Conservation (phyloP, 2,329 filamentous ascomycete species). For the Diaporthe amygdali region DNA sequence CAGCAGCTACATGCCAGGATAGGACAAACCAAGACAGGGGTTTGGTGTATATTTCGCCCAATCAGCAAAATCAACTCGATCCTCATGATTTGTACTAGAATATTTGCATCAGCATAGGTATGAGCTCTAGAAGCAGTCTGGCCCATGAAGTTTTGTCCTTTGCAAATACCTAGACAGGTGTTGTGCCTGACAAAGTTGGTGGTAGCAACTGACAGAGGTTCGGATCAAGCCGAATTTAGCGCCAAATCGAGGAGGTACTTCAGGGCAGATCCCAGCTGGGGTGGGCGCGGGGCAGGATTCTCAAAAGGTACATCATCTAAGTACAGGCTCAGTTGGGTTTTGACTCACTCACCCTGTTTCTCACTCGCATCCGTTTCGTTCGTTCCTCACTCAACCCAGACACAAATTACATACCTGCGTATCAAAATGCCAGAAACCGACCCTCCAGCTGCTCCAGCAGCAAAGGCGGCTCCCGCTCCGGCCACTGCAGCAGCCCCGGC, state of each 20-base stretch:
- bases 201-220: neutral
- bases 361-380: neutral
- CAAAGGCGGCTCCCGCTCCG: constrained; percentile 18
- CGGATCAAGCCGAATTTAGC: constrained; percentile 16
- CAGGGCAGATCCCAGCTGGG: constrained; percentile 8
- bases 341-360: constrained; percentile 21
- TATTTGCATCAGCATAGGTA: too few species aligned
- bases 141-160: too few species aligned
- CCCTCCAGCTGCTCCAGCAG: constrained; percentile 21
- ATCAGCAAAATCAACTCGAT: too few species aligned
- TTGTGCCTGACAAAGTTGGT: neutral
- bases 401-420: neutral
- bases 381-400: neutral
- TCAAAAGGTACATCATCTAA: constrained; percentile 8
- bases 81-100: too few species aligned
- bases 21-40: neutral
- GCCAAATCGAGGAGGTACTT: neutral
- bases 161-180: neutral
- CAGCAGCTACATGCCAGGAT: neutral
- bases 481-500: constrained; percentile 21
- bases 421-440: constrained; percentile 16
- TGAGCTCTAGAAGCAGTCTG: too few species aligned
- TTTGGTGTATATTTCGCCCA: too few species aligned
- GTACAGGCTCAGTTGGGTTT: constrained; percentile 13
- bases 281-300: constrained; percentile 21